Evolutionary conservation across 2,329 filamentous ascomycete species (phyloP), one percentile per base, ranked within the genome.

Genomic region (Penicillium sclerotiorum): DNA sequence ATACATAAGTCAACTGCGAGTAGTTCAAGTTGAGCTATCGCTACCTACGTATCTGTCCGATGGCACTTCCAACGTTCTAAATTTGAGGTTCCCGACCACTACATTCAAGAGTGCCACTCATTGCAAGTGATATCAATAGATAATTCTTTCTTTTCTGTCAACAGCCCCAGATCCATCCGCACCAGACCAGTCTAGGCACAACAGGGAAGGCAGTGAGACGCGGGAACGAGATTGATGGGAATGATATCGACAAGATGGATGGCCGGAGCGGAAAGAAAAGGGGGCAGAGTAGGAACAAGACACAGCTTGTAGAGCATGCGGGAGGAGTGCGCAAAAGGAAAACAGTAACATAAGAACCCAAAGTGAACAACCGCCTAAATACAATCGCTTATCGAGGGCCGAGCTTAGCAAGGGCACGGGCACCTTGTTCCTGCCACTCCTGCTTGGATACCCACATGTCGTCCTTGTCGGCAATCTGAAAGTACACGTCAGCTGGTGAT

Each of bases 361-460:
- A 50, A 44, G 35, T 37, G 39, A 45, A 53, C 21, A 45, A 40
- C 53, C 52, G 50, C 40, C 47, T 57, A 55, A 40, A 55, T 59
- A 57, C 45, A 55, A 53, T 49, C 39, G 52, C 56, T 69, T 81
- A 94, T 83, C 93, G 86, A 43, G 91, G 90, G 12, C 94, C 94
- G 64, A 99, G 79, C 80, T 97, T 99, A 77, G 95, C 90, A 68
- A 99, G 75, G 53, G 89, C 86, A 50, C 88, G 82, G 30, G 88
- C 70, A 32, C 94, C 94, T 71, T 96, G 88, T 76, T 99, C 94
- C 67, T 94, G 83, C 94, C 94, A 99, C 75, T 99, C 94, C 66
- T 89, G 82, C 80, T 96, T 96, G 62, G 88, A 89, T 67, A 99
- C 92, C 94, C 94, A 99, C 94, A 97, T 97, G 71, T 87, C 89